Conservation (phyloP, 495 filamentous ascomycete genomes). For the Xylaria nigripes region DNA sequence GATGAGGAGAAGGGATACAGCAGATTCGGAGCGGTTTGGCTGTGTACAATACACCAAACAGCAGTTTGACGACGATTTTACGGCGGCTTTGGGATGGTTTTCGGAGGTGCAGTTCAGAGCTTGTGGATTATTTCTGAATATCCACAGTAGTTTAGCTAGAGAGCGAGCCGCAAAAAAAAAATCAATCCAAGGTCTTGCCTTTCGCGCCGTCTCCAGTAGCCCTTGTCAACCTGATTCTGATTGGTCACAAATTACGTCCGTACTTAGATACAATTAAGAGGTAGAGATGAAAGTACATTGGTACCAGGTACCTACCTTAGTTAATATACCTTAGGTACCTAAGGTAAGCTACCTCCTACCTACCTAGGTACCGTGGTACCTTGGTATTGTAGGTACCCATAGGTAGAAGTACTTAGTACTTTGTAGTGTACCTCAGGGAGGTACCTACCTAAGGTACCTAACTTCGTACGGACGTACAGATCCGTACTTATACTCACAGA, state of each 20-base stretch:
- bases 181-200: conserved; percentile 14
- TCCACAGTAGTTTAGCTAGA: conserved; percentile 6
- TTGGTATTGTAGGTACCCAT: no score
- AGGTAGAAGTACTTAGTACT: no score
- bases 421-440: no score
- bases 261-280: no score
- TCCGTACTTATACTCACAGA: no score
- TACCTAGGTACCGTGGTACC: no score
- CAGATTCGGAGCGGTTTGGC: not conserved
- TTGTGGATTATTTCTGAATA: conserved; percentile 1
- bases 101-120: conserved; percentile 6
- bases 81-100: not conserved
- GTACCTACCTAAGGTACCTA: no score
- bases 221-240: conserved; percentile 7
- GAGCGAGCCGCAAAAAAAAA: conserved; percentile 18
- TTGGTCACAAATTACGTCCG: not conserved
- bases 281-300: no score
- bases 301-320: no score
- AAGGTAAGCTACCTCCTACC: no score
- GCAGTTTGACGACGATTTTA: not conserved
- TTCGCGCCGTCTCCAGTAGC: conserved; percentile 18
- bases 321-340: no score
- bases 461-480: no score
- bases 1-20: not conserved
- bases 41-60: not conserved